phyloP scores from a whole-genome alignment of 768 basidiomycete genomes.

The Phlebiopsis gigantea region DNA sequence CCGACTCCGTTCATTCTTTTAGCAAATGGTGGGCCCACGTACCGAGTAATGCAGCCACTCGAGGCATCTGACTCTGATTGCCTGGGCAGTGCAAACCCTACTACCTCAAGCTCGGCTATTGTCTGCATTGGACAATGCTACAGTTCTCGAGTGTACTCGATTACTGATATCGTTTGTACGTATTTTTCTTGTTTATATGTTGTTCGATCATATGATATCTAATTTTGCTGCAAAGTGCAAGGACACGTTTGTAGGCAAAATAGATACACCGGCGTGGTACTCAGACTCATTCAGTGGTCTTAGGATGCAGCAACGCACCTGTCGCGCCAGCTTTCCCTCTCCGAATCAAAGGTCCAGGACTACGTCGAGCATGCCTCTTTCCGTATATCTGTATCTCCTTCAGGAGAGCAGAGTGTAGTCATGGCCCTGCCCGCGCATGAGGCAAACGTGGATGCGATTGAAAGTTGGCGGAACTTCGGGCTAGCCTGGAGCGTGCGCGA shows the following conservation, averaged over 20 bases:
- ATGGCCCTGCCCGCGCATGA: conserved; percentile 40
- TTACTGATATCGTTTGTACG: conserved; percentile 31
- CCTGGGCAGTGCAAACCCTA: conserved; percentile 26
- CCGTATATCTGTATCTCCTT: conserved; percentile 31
- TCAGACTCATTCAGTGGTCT: not conserved
- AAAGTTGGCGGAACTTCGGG: conserved; percentile 37
- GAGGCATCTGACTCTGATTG: not conserved
- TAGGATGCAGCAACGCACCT: conserved; percentile 42
- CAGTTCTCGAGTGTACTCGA: conserved; percentile 33
- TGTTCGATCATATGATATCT: not conserved
- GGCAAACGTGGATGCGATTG: conserved; percentile 25
- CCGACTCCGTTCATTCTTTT: conserved; percentile 48
- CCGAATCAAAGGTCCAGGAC: conserved; percentile 37
- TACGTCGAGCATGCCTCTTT: conserved; percentile 42
- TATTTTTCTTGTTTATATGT: not conserved
- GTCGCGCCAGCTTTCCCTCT: conserved; percentile 35
- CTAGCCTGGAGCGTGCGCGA: conserved; percentile 36
- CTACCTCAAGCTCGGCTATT: conserved; percentile 36
- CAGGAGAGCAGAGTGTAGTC: conserved; percentile 30
- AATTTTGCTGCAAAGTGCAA: conserved; percentile 28
- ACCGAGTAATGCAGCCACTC: too few species aligned
- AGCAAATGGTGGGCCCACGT: conserved; percentile 34
- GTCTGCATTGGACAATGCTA: conserved; percentile 30
- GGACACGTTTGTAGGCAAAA: conserved; percentile 31
- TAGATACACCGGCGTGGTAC: not conserved